Evolutionary conservation across 2,329 filamentous ascomycete genomes (phyloP).

Genomic region (Sphaerulina populicola): DNA sequence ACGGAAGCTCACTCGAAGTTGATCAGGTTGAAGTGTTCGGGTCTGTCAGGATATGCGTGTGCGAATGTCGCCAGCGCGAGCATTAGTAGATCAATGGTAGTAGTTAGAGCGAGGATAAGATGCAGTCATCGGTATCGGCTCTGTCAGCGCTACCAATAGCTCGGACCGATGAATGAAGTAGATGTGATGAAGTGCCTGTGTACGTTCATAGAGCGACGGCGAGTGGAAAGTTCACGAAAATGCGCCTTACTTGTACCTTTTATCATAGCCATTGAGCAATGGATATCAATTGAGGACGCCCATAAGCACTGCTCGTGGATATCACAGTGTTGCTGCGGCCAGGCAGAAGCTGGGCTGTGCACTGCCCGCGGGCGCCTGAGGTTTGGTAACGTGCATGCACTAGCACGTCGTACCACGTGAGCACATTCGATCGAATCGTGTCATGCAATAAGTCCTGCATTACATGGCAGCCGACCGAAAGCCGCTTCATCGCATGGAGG

Average conservation of each 20-base stretch:
- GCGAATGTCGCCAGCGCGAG: conserved; percentile 6
- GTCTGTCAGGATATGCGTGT: conserved; percentile 5
- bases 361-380: not conserved
- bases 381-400: not conserved
- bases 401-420: not conserved
- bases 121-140: conserved; percentile 5
- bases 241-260: conserved; percentile 1
- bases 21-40: conserved; percentile 6
- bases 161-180: not conserved
- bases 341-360: conserved; percentile 7
- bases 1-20: conserved; percentile 8
- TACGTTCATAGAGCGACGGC: conserved; percentile 1
- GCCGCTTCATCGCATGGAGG: too few species aligned
- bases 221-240: conserved; percentile 1
- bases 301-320: not conserved
- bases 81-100: conserved; percentile 2
- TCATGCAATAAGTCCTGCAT: not conserved
- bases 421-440: not conserved
- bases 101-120: conserved; percentile 5
- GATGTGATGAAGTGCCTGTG: not conserved
- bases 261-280: conserved; percentile 3
- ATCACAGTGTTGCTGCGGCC: not conserved
- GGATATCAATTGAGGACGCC: conserved; percentile 6
- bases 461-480: not conserved
- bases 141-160: not conserved